Base-by-base conservation (phyloP, 148 eudicot species). In the Pouteria glomerata region DNA sequence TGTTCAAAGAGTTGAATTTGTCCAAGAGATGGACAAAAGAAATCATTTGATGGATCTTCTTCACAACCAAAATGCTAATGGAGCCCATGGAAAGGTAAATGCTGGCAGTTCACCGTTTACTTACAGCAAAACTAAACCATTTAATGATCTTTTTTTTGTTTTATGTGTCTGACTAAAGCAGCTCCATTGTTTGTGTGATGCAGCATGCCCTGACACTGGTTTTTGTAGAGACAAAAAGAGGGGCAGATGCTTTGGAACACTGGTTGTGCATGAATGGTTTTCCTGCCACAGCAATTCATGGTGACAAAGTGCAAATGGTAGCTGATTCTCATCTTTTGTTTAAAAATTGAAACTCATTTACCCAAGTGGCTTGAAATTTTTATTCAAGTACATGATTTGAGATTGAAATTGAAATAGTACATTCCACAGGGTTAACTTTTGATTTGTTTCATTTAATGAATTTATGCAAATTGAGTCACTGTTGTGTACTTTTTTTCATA, bases 201-300 rank as follows among this genome's bases (percentile, higher is more conserved):
- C 86, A 93, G 98, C 80, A 69, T 78, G 81, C 84, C 12, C 78
- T 90, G 80, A 90, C 92, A 24, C 83, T 93, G 60, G 81, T 93
- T 30, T 93, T 93, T 72, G 94, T 86, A 34, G 96, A 93, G 83
- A 93, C 98, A 15, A 93, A 93, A 78, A 87, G 82, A 78, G 91
- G 90, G 34, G 98, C 88, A 14, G 96, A 93, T 84, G 73, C 78
- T 41, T 74, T 93, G 4, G 88, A 85, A 50, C 47, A 44, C 45
- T 90, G 87, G 96, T 24, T 90, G 68, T 79, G 77, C 42, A 74
- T 65, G 27, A 86, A 78, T 71, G 92, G 96, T 66, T 84, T 85
- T 64, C 89, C 87, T n/a, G 90, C 96, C n/a, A 80, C 80, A 47
- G 92, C 96, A 37, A 90, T 90, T 27, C 96, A 90, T 80, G 96